These are phyloP conservation scores for Canavalia ensiformis DNA, from an alignment of 306 rosid genomes.

Conservation along the genomic window DNA sequence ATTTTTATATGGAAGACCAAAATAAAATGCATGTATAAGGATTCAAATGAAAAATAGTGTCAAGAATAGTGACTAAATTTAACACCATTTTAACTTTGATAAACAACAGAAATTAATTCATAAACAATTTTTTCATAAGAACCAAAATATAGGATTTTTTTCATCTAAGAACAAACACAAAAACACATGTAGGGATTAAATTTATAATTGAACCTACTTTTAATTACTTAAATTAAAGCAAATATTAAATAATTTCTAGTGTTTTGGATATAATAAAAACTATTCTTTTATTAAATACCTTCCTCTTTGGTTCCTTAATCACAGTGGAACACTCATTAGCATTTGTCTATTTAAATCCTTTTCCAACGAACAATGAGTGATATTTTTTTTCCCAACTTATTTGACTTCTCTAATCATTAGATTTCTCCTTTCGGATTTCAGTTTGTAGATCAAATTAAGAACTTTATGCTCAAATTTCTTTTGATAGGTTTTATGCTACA, in stretches of 20 bases:
- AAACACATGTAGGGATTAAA: too few species aligned
- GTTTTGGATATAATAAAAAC: neutral
- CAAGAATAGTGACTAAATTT: too few species aligned
- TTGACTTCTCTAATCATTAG: conserved; percentile 19
- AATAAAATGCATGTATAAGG: too few species aligned
- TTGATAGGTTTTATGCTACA: conserved; percentile 80
- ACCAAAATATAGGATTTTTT: too few species aligned
- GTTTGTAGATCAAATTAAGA: conserved; percentile 20
- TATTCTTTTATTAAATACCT: neutral
- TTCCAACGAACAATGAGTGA: neutral
- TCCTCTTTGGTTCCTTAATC: neutral
- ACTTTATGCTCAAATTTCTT: conserved; percentile 41
- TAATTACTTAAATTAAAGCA: neutral
- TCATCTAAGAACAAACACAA: too few species aligned
- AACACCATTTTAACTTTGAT: too few species aligned
- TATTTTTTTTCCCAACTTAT: neutral
- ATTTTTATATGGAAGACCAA: too few species aligned
- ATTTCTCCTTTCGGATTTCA: conserved; percentile 9
- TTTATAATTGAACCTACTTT: neutral
- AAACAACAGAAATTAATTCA: too few species aligned
- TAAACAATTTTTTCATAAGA: too few species aligned
- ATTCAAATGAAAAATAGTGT: too few species aligned
- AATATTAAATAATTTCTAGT: neutral
- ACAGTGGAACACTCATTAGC: neutral
- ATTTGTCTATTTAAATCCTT: neutral